A percentile compares a stretch with the other conserved stretches of the same genome.
These are phyloP conservation scores for Ceratocystis cacaofunesta DNA, from an alignment of 2,329 filamentous ascomycete genomes.

Conservation along the genomic window DNA sequence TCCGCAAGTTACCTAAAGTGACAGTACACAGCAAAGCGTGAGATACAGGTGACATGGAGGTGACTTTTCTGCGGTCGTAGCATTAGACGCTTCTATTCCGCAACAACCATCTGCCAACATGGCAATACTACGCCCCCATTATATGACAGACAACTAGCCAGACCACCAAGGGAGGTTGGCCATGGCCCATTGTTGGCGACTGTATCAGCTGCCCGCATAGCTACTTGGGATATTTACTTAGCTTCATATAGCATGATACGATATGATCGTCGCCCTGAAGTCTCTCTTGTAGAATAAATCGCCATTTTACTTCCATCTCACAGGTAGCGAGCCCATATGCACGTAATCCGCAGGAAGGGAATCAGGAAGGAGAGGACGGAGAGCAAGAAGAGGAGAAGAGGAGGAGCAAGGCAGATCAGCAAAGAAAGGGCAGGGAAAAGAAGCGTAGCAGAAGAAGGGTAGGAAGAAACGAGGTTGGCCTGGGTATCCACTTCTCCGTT, in stretches of 20 bases:
- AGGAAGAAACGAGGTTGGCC: neutral
- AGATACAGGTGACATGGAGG: neutral
- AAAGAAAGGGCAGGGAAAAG: neutral
- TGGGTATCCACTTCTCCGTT: neutral
- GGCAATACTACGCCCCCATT: neutral
- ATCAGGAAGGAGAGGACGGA: neutral
- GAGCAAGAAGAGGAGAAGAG: neutral
- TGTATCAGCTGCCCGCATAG: neutral
- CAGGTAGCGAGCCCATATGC: neutral
- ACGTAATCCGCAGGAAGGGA: neutral
- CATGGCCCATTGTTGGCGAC: neutral
- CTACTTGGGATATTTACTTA: neutral
- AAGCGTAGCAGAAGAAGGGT: too few relatives aligned
- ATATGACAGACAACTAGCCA: neutral
- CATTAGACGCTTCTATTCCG: neutral
- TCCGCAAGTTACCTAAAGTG: neutral
- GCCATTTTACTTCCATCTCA: neutral
- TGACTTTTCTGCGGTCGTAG: neutral
- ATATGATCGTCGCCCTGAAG: neutral
- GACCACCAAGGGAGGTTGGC: neutral
- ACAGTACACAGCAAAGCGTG: neutral
- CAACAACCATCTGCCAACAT: neutral
- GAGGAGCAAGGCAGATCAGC: neutral
- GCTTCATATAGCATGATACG: neutral
- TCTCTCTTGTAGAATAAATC: neutral